Base-by-base conservation (phyloP, 176 grass and related monocot genomes). In the Canna indica region DNA sequence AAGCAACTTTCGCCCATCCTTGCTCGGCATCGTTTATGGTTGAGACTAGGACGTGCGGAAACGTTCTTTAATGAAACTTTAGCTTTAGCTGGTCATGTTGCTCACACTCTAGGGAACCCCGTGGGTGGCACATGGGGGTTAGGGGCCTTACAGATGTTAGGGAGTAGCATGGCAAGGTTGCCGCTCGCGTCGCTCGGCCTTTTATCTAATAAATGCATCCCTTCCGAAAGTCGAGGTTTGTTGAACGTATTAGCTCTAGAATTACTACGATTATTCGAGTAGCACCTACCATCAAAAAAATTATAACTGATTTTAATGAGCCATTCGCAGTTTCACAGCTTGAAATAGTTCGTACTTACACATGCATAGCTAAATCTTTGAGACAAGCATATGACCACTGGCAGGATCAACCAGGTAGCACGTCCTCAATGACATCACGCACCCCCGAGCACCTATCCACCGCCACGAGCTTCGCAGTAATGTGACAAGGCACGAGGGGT, bases 21-120 rank as follows among this genome's bases (percentile, higher is more conserved):
- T 68, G 61, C 79, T 82, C 76, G 68, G 69, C 73, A 90, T 85
- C 73, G 70, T 80, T 85, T 90, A 85, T 90, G 77, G 87, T 90
- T 90, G 79, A 90, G 86, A 85, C 79, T 81, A 81, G 83, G 74
- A 80, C 72, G 15, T 2, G 5, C 7, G 7, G 7, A 2, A 20
- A 58, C 26, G 13, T 2, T 10, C 53, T 58, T 58, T 3, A 20
- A 58, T 20, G 13, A 58, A 50, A 4, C 16, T 50, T 50, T 13
- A 13, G 2, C 11, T 11, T 44, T 44, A 11, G 11, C 11, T 44
- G 17, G 17, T 52, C 7, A 52, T 9, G 17, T 9, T 20, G 26
- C 26, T 20, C 53, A 25, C 10, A 10, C 22, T 25, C 24, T 25
- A 25, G 53, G 13, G 24, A 25, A 9, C 47, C 3, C n/a, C 24